Conservation (phyloP, 345 rosid species). For the Populus euphratica region DNA sequence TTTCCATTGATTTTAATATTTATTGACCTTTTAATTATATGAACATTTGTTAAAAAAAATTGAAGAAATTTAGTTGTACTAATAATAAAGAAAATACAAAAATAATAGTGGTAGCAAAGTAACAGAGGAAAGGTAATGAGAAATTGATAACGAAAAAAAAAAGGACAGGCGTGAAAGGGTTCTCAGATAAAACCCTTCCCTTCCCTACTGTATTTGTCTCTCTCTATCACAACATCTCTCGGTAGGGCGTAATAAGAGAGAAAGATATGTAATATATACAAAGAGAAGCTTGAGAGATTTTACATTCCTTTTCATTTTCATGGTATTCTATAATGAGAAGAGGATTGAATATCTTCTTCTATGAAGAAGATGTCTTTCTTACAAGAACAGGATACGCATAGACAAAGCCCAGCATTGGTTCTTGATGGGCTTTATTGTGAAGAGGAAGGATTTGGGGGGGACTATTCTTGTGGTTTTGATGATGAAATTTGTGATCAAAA, state of each 20-base stretch:
- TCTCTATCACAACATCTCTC: not conserved
- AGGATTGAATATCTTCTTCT: slow-evolving; percentile 45
- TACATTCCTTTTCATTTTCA: slow-evolving; percentile 12
- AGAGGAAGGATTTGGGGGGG: slow-evolving; percentile 49
- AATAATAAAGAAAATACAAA: too few species aligned
- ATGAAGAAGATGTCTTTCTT: slow-evolving; percentile 56
- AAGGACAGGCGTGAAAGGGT: slow-evolving; percentile 49
- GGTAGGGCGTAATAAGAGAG: not conserved
- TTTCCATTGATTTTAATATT: too few species aligned
- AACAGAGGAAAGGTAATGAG: not conserved
- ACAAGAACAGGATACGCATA: slow-evolving; percentile 41
- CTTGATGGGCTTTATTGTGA: slow-evolving; percentile 68
- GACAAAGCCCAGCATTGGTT: slow-evolving; percentile 33
- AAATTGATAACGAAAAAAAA: not conserved
- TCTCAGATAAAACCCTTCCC: slow-evolving; percentile 46
- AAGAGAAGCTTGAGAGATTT: slow-evolving; percentile 13
- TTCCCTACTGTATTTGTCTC: slow-evolving; percentile 26
- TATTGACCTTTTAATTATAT: too few species aligned
- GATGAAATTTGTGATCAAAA: slow-evolving; percentile 23
- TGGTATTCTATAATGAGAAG: slow-evolving; percentile 49
- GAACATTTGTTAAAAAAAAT: too few species aligned
- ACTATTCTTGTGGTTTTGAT: slow-evolving; percentile 9
- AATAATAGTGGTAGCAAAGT: not conserved
- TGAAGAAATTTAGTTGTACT: too few species aligned
- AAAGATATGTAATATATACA: slow-evolving; percentile 2